Conservation (phyloP, 202 grass and related monocot genomes). For the Dendrocalamus latiflorus region DNA sequence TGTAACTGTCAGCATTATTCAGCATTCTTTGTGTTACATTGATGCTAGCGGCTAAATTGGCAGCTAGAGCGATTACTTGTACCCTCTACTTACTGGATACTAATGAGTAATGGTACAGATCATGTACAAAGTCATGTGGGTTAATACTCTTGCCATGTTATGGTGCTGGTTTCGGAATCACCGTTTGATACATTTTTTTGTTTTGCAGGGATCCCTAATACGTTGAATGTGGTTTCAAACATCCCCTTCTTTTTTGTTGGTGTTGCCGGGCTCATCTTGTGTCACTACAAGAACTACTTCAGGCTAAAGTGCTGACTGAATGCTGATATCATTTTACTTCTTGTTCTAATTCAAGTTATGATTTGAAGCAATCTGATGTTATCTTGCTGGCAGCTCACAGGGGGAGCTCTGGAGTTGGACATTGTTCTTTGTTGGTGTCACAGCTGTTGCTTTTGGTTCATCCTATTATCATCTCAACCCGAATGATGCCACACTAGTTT, state of each 20-base stretch:
- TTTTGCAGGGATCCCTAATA: conserved; percentile 77
- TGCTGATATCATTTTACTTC: neutral
- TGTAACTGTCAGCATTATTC: neutral
- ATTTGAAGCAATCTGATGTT: conserved; percentile 5
- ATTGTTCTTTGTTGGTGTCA: conserved; percentile 66
- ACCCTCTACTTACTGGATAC: neutral
- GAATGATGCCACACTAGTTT: conserved; percentile 68
- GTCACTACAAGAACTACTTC: conserved; percentile 75
- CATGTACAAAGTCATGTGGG: neutral
- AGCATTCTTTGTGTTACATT: neutral
- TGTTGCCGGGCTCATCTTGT: conserved; percentile 52
- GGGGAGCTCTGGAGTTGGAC: conserved; percentile 85
- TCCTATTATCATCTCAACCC: conserved; percentile 90
- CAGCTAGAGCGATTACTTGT: neutral
- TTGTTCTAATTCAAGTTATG: neutral
- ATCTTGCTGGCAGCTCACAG: conserved; percentile 47
- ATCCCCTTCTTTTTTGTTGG: conserved; percentile 88
- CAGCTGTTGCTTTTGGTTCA: conserved; percentile 68
- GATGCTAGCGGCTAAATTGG: neutral
- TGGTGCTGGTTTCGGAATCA: neutral
- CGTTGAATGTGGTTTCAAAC: conserved; percentile 83
- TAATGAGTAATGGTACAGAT: neutral
- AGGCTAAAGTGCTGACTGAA: conserved; percentile 50
- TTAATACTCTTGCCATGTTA: neutral
- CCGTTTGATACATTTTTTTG: neutral